phyloP scores from a whole-genome alignment of 306 rosid genomes.

The Myrica gale region DNA sequence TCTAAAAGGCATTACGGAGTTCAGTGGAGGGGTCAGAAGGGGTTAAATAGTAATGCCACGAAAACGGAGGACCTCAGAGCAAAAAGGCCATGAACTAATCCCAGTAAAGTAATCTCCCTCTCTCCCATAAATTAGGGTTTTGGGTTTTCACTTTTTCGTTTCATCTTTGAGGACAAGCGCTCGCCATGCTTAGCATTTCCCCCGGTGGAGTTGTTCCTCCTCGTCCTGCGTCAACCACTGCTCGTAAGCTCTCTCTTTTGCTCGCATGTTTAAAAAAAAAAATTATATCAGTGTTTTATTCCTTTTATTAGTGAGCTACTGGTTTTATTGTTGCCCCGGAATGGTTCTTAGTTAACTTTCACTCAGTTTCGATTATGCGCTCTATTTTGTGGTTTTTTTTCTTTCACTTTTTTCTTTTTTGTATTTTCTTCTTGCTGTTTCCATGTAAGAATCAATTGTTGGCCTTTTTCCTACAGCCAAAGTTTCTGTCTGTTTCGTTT shows the following conservation, averaged over 20 bases:
- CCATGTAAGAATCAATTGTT: too few species aligned
- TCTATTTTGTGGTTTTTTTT: background rate
- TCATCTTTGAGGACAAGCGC: constrained; percentile 12
- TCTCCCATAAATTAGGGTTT: constrained; percentile 43
- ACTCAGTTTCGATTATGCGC: background rate
- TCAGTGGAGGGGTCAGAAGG: background rate
- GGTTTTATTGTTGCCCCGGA: background rate
- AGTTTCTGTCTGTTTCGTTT: background rate
- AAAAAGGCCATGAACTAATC: constrained; percentile 11
- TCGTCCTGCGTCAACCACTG: constrained; percentile 5
- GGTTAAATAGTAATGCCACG: background rate
- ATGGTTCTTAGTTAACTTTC: background rate
- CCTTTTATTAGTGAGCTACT: background rate
- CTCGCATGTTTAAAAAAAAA: background rate
- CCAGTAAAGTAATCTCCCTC: constrained; percentile 13
- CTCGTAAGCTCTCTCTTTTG: constrained; percentile 25
- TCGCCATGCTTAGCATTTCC: constrained; percentile 8
- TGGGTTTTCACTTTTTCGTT: constrained; percentile 8
- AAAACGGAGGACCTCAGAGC: constrained; percentile 27
- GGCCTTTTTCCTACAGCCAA: background rate
- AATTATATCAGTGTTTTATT: background rate
- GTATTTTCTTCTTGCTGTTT: background rate
- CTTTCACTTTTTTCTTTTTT: background rate
- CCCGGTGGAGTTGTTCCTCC: constrained; percentile 1
- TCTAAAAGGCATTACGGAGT: background rate